Evolutionary conservation across 2,329 filamentous ascomycete genomes (phyloP).

Genomic region (Coleophoma eucalyptorum): DNA sequence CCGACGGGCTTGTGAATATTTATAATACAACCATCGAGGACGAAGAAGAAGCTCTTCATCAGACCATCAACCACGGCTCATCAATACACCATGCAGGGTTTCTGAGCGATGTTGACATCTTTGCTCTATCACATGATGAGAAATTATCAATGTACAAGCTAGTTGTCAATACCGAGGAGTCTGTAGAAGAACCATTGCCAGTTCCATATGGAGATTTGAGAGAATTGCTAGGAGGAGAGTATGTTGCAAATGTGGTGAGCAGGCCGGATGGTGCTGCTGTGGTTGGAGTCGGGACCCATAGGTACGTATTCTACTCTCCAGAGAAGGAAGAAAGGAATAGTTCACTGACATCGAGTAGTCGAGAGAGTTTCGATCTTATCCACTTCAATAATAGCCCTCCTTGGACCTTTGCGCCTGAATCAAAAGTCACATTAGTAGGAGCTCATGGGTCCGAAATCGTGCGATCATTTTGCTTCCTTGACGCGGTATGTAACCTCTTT

Average conservation of each 20-base stretch:
- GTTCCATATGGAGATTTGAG: constrained; percentile 68
- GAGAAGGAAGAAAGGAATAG: no score
- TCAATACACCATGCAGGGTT: constrained; percentile 75
- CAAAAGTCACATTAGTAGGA: constrained; percentile 55
- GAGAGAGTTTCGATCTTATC: constrained; percentile 55
- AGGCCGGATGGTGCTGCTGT: constrained; percentile 58
- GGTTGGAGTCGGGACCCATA: constrained; percentile 63
- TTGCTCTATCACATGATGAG: constrained; percentile 75
- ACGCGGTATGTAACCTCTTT: constrained; percentile 38
- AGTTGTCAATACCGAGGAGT: constrained; percentile 58
- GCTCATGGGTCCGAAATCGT: constrained; percentile 63
- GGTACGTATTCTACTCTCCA: constrained; percentile 40
- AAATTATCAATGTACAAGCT: constrained; percentile 70
- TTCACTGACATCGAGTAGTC: constrained; percentile 30
- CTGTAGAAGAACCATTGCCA: constrained; percentile 41
- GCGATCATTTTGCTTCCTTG: constrained; percentile 59
- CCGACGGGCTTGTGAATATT: constrained; percentile 75
- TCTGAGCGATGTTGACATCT: constrained; percentile 60
- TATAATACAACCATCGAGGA: constrained; percentile 68
- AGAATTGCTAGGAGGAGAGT: constrained; percentile 63
- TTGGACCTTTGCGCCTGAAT: constrained; percentile 53
- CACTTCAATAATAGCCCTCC: constrained; percentile 48
- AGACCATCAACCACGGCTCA: constrained; percentile 74
- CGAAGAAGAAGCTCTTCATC: constrained; percentile 74
- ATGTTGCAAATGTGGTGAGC: constrained; percentile 63